Base-by-base conservation (phyloP, 2,329 filamentous ascomycete species). In the Trichoderma gracile region DNA sequence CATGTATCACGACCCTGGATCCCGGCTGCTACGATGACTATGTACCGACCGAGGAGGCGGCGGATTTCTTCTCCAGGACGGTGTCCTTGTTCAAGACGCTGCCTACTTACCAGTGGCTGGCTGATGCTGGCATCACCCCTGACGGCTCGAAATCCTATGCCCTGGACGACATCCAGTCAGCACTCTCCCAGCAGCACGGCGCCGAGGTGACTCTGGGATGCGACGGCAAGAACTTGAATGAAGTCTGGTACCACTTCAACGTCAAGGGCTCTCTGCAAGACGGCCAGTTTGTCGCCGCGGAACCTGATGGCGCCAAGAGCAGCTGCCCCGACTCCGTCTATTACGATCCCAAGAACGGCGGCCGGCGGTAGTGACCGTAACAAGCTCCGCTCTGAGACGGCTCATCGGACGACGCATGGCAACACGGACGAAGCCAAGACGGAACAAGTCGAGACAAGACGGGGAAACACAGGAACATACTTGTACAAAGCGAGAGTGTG, bases 1-100 rank as follows among this genome's bases (percentile, higher is more conserved):
- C 81, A 17, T 92, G 89, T 76, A 85, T 92, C 68, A 86, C 81
- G 69, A 92, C 90, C 0, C 80, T 92, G 10, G 80, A 87, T 53
- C 84, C 89, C 0, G 75, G 77, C 19, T 93, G 90, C 79, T 93
- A 91, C 77, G 76, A 77, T 4, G 73, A 78, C 70, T 89, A 90
- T 73, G 75, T 80, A 63, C 75, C 82, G 0, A 84, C 83, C 23
- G 81, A 89, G 68, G 89, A 91, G 72, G 86, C 88, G 0, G 82
- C 85, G 14, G 88, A 89, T 72, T 92, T 85, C 77, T 91, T 92
- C 76, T 79, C 86, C 69, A 83, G 82, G 64, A 81, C 87, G 5
- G 86, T 91, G 5, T 79, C 82, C 45, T 73, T 92, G 5, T 92
- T 90, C 80, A 84, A 89, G 74, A 78, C 78, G 0, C 79, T 91